A percentile compares a stretch with the other conserved stretches of the same genome.
Evolutionary conservation across 1,284 basidiomycete species (phyloP).

Genomic region (Austroboletus niveus): DNA sequence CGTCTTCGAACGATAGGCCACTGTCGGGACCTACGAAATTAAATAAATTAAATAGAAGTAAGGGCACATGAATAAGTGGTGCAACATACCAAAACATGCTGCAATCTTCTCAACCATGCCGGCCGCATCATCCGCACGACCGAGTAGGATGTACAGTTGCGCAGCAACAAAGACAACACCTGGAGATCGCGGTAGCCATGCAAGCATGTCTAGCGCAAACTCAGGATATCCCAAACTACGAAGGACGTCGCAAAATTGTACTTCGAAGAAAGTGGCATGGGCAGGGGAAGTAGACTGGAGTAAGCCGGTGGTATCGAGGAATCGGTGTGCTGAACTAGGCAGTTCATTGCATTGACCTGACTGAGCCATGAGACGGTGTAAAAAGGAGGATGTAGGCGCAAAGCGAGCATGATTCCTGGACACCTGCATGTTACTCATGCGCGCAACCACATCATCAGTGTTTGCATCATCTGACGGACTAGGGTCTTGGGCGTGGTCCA

Average conservation of each 20-base stretch:
- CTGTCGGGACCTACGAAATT: conserved; percentile 47
- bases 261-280: conserved; percentile 63
- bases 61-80: neutral
- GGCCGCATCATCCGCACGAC: conserved; percentile 73
- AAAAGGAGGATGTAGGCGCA: conserved; percentile 62
- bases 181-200: conserved; percentile 74
- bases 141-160: conserved; percentile 66
- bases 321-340: conserved; percentile 61
- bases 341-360: conserved; percentile 45
- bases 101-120: conserved; percentile 73
- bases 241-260: conserved; percentile 68
- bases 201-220: conserved; percentile 62
- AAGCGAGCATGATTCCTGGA: conserved; percentile 49
- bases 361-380: conserved; percentile 66
- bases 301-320: conserved; percentile 64
- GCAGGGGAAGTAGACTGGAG: conserved; percentile 64
- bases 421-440: conserved; percentile 70
- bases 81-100: conserved; percentile 64
- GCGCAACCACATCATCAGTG: conserved; percentile 63
- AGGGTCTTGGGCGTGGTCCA: conserved; percentile 36
- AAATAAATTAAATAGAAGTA: conserved; percentile 14
- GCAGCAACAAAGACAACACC: conserved; percentile 75
- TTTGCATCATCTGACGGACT: conserved; percentile 32
- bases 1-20: conserved; percentile 57
- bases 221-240: conserved; percentile 63